Evolutionary conservation across 2,329 filamentous ascomycete species (phyloP), one percentile per base, ranked within the genome.

Genomic region (Raffaelea ambrosiae): DNA sequence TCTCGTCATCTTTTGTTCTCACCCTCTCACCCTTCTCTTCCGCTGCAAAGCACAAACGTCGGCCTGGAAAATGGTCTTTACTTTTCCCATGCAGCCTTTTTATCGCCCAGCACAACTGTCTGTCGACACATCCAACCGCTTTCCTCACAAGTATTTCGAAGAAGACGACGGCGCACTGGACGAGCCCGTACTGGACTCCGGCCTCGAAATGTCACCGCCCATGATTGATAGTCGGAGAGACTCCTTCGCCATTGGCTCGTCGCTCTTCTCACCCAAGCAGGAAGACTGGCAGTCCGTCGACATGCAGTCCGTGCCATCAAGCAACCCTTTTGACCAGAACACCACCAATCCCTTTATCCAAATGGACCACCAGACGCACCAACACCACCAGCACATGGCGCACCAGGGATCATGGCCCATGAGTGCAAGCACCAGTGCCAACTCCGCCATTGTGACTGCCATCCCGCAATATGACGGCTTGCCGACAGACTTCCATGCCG

Each of bases 361-460:
- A 51, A 71, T 83, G 53, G 74, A 79, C 48, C 71, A 74, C 53
- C 62, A 54, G 51, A 66, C 64, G 16, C 64, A 64, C 29, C 52
- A 54, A 22, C 53, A 57, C 51, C 67, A 65, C 16, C 63, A 63
- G 18, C 58, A 60, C 43, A 72, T 71, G 47, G 63, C 58, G 44
- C 61, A 65, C 46, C 65, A 68, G 35, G 61, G 59, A 41, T 67
- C 66, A 53, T 90, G 86, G 85, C 70, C 80, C 44, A 74, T 83
- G 62, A 51, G 46, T 4, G 47, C 50, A 3, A 52, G 50, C 46
- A 53, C 50, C n/a, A 55, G 52, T 36, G 75, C 80, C 56, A 75
- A 71, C 57, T 86, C 85, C 22, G 84, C 81, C 46, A 79, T 86
- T 53, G 84, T 81, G 63, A 91, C 87, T 7, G 84, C 86, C 16